Evolutionary conservation across 345 rosid genomes (phyloP).

Genomic region (Viola odorata): DNA sequence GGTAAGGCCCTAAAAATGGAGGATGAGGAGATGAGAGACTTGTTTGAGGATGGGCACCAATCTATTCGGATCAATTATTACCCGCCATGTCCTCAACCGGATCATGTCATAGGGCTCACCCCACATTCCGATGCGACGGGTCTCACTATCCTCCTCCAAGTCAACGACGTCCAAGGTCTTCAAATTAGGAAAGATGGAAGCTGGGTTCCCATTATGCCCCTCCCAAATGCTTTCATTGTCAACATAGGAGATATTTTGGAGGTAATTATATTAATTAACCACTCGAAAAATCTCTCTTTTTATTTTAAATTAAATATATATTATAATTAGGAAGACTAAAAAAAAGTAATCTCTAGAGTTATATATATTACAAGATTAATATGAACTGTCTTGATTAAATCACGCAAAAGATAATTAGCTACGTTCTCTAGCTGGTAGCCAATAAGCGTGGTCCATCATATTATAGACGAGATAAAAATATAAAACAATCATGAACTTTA

Average conservation of each 20-base stretch:
- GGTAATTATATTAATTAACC: conserved; percentile 9
- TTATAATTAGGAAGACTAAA: not conserved
- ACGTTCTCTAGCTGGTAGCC: too few species aligned
- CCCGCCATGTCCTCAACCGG: conserved; percentile 33
- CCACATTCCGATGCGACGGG: conserved; percentile 26
- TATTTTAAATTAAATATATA: not conserved
- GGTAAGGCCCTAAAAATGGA: conserved; percentile 21
- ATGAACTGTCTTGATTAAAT: too few species aligned
- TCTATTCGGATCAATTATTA: conserved; percentile 25
- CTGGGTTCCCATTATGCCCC: conserved; percentile 19
- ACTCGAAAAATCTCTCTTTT: not conserved
- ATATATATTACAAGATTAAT: too few species aligned
- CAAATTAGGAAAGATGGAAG: conserved; percentile 19
- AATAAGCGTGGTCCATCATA: too few species aligned
- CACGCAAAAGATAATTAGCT: too few species aligned
- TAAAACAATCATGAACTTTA: too few species aligned
- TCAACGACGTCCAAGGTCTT: conserved; percentile 25
- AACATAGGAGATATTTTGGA: conserved; percentile 21
- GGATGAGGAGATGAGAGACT: conserved; percentile 12
- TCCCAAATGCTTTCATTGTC: conserved; percentile 18
- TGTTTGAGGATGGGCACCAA: conserved; percentile 24
- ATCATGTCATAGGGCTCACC: conserved; percentile 25
- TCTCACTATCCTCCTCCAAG: conserved; percentile 25
- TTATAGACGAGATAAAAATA: too few species aligned
- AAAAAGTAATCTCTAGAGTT: too few species aligned